These are phyloP conservation scores for Aspergillus affinis DNA, from an alignment of 495 filamentous ascomycete genomes.

Conservation along the genomic window DNA sequence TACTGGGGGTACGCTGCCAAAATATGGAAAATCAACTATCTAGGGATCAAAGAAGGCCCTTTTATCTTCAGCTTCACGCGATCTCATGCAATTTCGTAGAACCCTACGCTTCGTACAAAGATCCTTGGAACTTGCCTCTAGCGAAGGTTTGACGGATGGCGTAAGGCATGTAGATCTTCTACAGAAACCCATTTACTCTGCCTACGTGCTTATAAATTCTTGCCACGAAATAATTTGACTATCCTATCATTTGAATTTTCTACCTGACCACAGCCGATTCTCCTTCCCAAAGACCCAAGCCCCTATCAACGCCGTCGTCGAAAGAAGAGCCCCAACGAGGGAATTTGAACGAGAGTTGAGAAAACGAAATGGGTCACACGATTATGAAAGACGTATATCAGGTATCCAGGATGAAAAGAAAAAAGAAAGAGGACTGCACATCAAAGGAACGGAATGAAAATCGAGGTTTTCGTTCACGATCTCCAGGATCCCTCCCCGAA, in stretches of 20 bases:
- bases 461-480: not conserved
- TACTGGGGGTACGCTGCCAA: too few relatives aligned
- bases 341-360: not conserved
- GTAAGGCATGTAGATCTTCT: too few relatives aligned
- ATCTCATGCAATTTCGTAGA: too few relatives aligned
- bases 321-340: not conserved
- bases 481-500: not conserved
- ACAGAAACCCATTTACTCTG: too few relatives aligned
- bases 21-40: too few relatives aligned
- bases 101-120: too few relatives aligned
- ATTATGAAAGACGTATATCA: constrained; percentile 24
- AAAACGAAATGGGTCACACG: constrained; percentile 11
- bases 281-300: not conserved
- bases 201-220: too few relatives aligned
- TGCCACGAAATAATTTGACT: not conserved
- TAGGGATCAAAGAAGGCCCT: too few relatives aligned
- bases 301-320: not conserved
- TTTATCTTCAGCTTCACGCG: too few relatives aligned
- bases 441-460: constrained; percentile 7
- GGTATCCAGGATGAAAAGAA: constrained; percentile 28
- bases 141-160: too few relatives aligned
- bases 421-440: not conserved
- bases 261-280: not conserved
- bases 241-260: not conserved
- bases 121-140: too few relatives aligned